Evolutionary conservation across 768 basidiomycete species (phyloP).

Genomic region (Hortiboletus flavorubellus): DNA sequence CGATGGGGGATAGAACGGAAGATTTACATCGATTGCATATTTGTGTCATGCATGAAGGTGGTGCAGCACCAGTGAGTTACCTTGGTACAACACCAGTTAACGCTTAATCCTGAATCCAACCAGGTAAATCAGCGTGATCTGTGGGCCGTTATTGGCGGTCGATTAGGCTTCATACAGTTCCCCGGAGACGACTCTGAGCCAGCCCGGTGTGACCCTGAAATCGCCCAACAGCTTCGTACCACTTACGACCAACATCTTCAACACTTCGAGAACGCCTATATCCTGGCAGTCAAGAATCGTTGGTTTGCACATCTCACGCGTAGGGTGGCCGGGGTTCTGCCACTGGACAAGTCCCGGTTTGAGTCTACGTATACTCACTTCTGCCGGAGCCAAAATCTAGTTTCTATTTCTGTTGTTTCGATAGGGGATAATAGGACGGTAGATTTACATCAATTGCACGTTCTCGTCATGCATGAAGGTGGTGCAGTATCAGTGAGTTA

Average conservation of each 20-base stretch:
- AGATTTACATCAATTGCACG: constrained; percentile 60
- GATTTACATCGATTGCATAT: constrained; percentile 59
- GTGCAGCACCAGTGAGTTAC: constrained; percentile 42
- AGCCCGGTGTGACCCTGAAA: constrained; percentile 55
- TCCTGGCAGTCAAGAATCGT: constrained; percentile 33
- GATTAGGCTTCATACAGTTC: constrained; percentile 63
- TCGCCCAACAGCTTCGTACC: constrained; percentile 56
- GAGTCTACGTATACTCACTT: too few species aligned
- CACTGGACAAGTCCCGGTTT: too few species aligned
- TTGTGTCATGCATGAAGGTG: constrained; percentile 58
- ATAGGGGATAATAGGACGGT: constrained; percentile 52
- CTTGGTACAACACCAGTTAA: not conserved
- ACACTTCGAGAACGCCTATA: constrained; percentile 55
- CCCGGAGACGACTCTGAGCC: constrained; percentile 60
- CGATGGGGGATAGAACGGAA: constrained; percentile 53
- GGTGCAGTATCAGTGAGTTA: constrained; percentile 46
- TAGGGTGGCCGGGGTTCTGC: too few species aligned
- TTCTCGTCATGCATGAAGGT: constrained; percentile 55
- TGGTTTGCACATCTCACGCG: constrained; percentile 3
- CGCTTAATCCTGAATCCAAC: constrained; percentile 10
- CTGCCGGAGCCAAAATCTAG: too few species aligned
- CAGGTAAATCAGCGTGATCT: constrained; percentile 54
- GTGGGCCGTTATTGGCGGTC: constrained; percentile 70
- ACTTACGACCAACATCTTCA: constrained; percentile 59
- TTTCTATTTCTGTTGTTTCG: constrained; percentile 28